Conservation (phyloP, 768 basidiomycete species). For the Porpolomopsis calyptriformis region DNA sequence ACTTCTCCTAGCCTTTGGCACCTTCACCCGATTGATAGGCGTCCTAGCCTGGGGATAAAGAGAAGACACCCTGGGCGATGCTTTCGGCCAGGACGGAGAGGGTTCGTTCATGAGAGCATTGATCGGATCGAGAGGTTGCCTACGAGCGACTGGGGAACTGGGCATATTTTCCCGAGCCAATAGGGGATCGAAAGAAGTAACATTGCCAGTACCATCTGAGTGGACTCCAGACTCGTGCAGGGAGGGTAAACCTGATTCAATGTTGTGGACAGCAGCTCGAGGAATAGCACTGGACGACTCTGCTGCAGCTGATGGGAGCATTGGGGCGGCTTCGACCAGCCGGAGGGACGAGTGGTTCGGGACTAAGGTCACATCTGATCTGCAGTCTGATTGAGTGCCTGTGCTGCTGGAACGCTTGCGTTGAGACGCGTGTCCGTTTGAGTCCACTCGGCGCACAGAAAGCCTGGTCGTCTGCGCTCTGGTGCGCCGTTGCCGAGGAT, state of each 20-base stretch:
- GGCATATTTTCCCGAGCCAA: background rate
- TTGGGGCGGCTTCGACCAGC: conserved; percentile 12
- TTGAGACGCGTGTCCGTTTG: conserved; percentile 7
- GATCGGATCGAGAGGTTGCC: background rate
- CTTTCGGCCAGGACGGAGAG: background rate
- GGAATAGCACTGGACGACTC: background rate
- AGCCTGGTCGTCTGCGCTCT: conserved; percentile 1
- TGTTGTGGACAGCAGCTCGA: background rate
- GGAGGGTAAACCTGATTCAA: background rate
- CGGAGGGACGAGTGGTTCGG: conserved; percentile 16
- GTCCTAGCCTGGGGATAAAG: background rate
- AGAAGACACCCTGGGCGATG: background rate
- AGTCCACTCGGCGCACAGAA: conserved; percentile 12
- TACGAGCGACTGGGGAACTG: background rate
- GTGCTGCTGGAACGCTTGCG: conserved; percentile 16
- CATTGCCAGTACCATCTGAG: background rate
- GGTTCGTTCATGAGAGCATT: background rate
- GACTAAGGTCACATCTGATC: conserved; percentile 11
- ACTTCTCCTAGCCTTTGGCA: conserved; percentile 19
- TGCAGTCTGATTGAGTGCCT: conserved; percentile 7
- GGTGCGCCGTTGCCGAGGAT: background rate
- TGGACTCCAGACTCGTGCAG: background rate
- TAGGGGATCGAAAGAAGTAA: background rate
- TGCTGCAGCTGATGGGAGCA: background rate
- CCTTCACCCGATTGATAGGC: background rate